Evolutionary conservation across 2,329 filamentous ascomycete genomes (phyloP).

Genomic region (Colletotrichum musae): DNA sequence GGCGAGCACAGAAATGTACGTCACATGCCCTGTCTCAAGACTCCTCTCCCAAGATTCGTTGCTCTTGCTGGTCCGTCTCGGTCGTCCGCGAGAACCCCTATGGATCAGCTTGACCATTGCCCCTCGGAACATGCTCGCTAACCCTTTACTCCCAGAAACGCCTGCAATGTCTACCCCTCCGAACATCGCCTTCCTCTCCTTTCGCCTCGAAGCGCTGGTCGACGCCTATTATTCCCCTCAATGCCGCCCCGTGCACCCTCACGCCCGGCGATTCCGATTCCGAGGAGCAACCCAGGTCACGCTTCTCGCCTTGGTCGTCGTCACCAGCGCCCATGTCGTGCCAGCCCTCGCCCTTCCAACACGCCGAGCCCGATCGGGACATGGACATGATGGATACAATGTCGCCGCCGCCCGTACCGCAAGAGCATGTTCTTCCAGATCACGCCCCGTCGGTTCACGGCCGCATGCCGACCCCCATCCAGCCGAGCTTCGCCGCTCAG

Average conservation of each 20-base stretch:
- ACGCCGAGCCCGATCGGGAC: constrained; percentile 54
- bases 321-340: constrained; percentile 43
- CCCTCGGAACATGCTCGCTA: background rate
- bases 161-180: constrained; percentile 66
- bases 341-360: constrained; percentile 43
- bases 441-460: constrained; percentile 50
- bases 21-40: background rate
- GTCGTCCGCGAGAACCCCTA: no score
- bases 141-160: constrained; percentile 62
- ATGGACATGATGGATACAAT: constrained; percentile 62
- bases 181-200: constrained; percentile 59
- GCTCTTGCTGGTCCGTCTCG: no score
- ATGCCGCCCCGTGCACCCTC: constrained; percentile 46
- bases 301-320: constrained; percentile 53
- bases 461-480: constrained; percentile 73
- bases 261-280: constrained; percentile 58
- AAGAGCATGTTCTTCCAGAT: constrained; percentile 44
- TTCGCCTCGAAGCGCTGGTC: constrained; percentile 47
- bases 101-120: background rate
- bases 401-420: constrained; percentile 48
- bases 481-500: constrained; percentile 70
- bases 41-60: background rate
- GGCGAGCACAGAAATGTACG: constrained; percentile 67
- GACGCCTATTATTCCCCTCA: constrained; percentile 34
- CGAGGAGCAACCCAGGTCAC: constrained; percentile 53